Base-by-base conservation (phyloP, 148 eudicot genomes). In the Camellia sinensis region DNA sequence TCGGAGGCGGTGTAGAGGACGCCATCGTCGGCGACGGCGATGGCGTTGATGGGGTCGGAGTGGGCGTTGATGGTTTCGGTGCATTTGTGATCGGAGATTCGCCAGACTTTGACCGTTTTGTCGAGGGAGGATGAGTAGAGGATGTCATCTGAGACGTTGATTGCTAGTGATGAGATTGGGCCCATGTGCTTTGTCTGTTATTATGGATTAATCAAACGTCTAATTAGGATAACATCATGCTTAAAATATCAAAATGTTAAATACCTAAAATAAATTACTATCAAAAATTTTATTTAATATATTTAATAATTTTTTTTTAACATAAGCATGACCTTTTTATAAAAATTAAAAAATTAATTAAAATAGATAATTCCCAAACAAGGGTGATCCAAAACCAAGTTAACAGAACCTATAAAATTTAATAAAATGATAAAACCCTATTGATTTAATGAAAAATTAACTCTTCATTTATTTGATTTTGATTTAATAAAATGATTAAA, bases 31-130 rank as follows among this genome's bases (percentile, higher is more conserved):
- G 81, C 78, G 7, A 87, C 70, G n/a, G 15, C 89, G 6, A 87
- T 56, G 78, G 83, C 87, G 66, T 87, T 87, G 73, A 87, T 29
- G 1, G 87, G 85, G 12, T 80, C 85, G 5, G 78, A 74, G 63
- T 87, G 89, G 71, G 87, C 89, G 7, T 84, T 85, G 81, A 87
- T 87, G 18, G 87, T 87, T 82, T 87, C 89, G 43, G 84, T 87
- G 86, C 87, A 87, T 65, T 82, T 87, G 83, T 72, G 76, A 45
- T 87, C 89, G 4, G 89, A 84, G 40, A 80, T 77, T 54, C 85
- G 52, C 89, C 89, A 87, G 21, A 84, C 89, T 82, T 84, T 87
- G 18, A 87, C 87, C 2, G 87, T 87, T 56, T 73, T 84, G 40
- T 87, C 89, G 21, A 84, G 79, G 22, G 89, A 87, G 1, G 87